phyloP scores from a whole-genome alignment of 1,284 basidiomycete species.

The Mycena citricolor region DNA sequence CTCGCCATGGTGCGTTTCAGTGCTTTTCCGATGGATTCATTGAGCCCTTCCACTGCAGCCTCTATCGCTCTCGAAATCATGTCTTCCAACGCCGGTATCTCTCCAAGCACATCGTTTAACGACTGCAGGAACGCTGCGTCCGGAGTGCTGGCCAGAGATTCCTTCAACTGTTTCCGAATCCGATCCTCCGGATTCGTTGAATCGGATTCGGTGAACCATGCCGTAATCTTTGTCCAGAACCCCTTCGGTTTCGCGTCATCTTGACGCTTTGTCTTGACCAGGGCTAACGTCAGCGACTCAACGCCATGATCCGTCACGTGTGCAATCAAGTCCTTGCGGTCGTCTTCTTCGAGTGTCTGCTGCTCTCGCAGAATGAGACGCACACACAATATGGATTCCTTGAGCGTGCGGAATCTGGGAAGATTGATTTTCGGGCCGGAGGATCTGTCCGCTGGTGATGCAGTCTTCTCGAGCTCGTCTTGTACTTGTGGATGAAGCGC shows the following conservation, averaged over 20 bases:
- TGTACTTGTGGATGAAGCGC: constrained; percentile 23
- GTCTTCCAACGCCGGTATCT: constrained; percentile 26
- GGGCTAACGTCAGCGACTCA: constrained; percentile 2
- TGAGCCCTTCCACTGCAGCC: constrained; percentile 27
- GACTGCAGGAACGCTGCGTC: constrained; percentile 34
- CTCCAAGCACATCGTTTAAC: constrained; percentile 27
- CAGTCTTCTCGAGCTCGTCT: constrained; percentile 9
- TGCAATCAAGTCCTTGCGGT: constrained; percentile 18
- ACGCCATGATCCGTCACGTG: constrained; percentile 15
- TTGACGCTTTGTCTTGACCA: constrained; percentile 7
- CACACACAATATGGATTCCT: constrained; percentile 26
- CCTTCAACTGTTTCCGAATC: constrained; percentile 5
- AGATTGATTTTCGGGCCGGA: constrained; percentile 7
- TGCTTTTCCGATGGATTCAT: constrained; percentile 23
- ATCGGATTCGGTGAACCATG: constrained; percentile 3
- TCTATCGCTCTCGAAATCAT: constrained; percentile 19
- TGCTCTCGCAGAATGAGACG: constrained; percentile 21
- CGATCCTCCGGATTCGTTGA: constrained; percentile 1
- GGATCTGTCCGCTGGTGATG: too few species aligned
- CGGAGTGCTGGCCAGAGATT: constrained; percentile 8
- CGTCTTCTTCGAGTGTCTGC: constrained; percentile 12
- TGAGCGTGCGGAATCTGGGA: constrained; percentile 23
- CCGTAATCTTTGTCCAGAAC: background rate
- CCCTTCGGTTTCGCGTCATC: constrained; percentile 1
- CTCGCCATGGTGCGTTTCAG: constrained; percentile 22